These are phyloP conservation scores for Podospora didyma DNA, from an alignment of 495 filamentous ascomycete species.

Conservation along the genomic window DNA sequence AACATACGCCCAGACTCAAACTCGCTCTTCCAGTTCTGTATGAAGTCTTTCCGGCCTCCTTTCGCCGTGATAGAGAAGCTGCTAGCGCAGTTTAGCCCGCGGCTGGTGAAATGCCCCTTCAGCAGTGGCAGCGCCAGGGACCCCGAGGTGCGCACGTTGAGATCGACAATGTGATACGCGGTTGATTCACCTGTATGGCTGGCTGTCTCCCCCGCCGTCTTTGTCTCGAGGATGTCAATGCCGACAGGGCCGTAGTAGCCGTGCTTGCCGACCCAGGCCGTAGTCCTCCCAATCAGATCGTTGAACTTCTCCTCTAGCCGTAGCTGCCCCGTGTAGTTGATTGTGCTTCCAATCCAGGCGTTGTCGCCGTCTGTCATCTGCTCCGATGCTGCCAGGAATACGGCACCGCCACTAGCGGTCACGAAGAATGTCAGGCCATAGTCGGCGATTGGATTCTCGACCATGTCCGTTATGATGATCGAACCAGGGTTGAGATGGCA, in stretches of 20 bases:
- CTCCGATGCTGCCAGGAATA: constrained; percentile 28
- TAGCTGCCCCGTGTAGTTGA: constrained; percentile 24
- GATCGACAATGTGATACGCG: constrained; percentile 25
- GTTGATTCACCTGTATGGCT: constrained; percentile 3
- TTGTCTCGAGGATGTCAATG: constrained; percentile 26
- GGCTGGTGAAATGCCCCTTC: constrained; percentile 16
- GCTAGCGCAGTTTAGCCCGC: constrained; percentile 22
- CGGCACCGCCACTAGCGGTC: constrained; percentile 5
- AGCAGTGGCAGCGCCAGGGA: constrained; percentile 25
- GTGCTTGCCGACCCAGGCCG: constrained; percentile 17
- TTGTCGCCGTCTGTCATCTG: constrained; percentile 24
- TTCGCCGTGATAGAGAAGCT: constrained; percentile 16
- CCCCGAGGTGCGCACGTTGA: constrained; percentile 33
- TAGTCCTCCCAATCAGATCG: constrained; percentile 16
- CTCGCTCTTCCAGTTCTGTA: constrained; percentile 15
- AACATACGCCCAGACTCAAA: constrained; percentile 21
- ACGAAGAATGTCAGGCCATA: constrained; percentile 32
- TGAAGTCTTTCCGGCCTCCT: constrained; percentile 15
- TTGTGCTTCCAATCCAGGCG: constrained; percentile 28
- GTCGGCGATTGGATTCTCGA: constrained; percentile 20
- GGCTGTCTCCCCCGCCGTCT: not conserved
- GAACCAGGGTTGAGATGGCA: constrained; percentile 19
- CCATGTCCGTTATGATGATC: constrained; percentile 24
- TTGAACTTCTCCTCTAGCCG: constrained; percentile 18
- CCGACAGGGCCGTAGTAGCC: constrained; percentile 32